Percentiles rank a stretch among this genome's conserved stretches.
Evolutionary conservation across 768 basidiomycete species (phyloP).

Genomic region (Suillus cothurnatus): DNA sequence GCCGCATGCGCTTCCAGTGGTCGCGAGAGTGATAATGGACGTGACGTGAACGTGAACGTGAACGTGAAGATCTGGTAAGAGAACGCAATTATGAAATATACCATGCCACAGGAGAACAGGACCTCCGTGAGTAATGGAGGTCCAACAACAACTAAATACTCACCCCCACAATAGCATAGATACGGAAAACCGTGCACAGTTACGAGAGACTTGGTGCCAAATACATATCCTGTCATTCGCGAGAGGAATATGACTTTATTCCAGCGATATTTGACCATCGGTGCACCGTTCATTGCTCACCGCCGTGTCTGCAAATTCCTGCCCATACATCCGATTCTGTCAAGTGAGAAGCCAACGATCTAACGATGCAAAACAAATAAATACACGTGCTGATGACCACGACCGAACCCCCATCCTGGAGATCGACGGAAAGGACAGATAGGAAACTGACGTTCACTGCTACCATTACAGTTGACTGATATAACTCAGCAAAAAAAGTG

Average conservation of each 20-base stretch:
- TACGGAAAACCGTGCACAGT: constrained; percentile 37
- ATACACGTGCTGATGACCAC: constrained; percentile 30
- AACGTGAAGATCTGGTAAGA: constrained; percentile 24
- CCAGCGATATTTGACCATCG: neutral
- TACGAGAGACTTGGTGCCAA: constrained; percentile 26
- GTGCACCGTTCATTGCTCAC: constrained; percentile 22
- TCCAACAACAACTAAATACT: neutral
- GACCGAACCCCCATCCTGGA: constrained; percentile 6
- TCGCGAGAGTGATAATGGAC: constrained; percentile 14
- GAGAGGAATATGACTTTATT: constrained; percentile 4
- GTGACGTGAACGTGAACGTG: constrained; percentile 18
- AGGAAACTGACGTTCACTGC: constrained; percentile 57
- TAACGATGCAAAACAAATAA: constrained; percentile 38
- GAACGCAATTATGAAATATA: constrained; percentile 29
- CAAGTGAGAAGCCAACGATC: constrained; percentile 37
- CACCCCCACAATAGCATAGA: constrained; percentile 30
- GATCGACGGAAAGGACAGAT: constrained; percentile 45
- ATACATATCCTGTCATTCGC: constrained; percentile 6
- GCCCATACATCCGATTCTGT: constrained; percentile 34
- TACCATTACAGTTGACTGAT: constrained; percentile 49
- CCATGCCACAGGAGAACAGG: constrained; percentile 18
- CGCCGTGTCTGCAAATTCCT: constrained; percentile 25
- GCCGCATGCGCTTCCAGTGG: constrained; percentile 18
- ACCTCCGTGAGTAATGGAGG: neutral
- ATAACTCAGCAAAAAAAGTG: neutral